Evolutionary conservation across 2,329 filamentous ascomycete genomes (phyloP).

Genomic region (Pseudonectria foliicola): DNA sequence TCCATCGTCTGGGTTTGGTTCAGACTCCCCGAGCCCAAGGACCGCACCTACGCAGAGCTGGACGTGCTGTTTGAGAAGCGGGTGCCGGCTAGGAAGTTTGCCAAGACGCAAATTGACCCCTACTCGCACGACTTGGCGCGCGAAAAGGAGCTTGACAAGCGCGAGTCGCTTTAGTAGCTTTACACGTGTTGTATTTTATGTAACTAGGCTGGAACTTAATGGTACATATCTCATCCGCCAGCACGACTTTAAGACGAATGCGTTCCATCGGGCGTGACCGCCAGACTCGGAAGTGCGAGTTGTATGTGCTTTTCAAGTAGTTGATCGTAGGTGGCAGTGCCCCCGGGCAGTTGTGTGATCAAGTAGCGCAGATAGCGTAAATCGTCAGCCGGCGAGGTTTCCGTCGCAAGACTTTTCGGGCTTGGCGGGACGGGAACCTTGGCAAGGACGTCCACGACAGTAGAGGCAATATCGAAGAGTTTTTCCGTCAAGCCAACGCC

Average conservation of each 20-base stretch:
- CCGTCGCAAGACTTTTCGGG: conserved; percentile 16
- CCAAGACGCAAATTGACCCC: conserved; percentile 30
- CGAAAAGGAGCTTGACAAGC: conserved; percentile 3
- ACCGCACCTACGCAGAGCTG: conserved; percentile 37
- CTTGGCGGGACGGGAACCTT: conserved; percentile 30
- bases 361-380: conserved; percentile 30
- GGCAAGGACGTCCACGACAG: conserved; percentile 37
- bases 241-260: background rate
- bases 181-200: background rate
- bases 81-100: conserved; percentile 34
- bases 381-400: conserved; percentile 29
- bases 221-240: no score
- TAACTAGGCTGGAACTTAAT: background rate
- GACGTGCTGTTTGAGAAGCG: conserved; percentile 35
- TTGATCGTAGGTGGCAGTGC: conserved; percentile 30
- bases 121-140: conserved; percentile 15
- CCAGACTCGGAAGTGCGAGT: conserved; percentile 24
- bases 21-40: conserved; percentile 47
- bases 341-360: conserved; percentile 32
- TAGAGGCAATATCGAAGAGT: conserved; percentile 37
- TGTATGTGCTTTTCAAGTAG: conserved; percentile 34
- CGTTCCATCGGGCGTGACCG: conserved; percentile 1
- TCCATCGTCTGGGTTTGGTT: conserved; percentile 43
- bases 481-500: conserved; percentile 41
- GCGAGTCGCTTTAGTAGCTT: conserved; percentile 7